Conservation (phyloP, 352 stramenopile genomes). For the Blastocystis sp. region DNA sequence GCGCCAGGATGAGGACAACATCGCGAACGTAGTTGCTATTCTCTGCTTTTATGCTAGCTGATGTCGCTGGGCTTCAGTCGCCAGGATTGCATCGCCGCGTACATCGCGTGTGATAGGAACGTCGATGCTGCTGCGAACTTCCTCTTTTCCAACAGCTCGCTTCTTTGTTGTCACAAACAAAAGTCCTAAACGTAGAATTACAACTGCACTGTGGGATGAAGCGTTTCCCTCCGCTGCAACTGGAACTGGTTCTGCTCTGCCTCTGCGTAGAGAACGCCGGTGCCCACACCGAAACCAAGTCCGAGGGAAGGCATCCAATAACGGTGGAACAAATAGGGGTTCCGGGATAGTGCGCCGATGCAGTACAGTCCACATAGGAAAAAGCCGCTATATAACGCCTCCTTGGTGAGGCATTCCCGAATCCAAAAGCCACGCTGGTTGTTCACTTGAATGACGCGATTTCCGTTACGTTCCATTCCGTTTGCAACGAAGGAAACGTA, state of each 20-base stretch:
- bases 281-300: conserved; percentile 16
- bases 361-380: neutral
- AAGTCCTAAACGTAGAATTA: neutral
- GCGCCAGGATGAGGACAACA: conserved; percentile 80
- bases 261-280: neutral
- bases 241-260: neutral
- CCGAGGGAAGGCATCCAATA: conserved; percentile 3
- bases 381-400: neutral
- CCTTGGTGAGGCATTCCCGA: neutral
- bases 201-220: neutral
- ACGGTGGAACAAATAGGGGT: neutral
- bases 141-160: conserved; percentile 85
- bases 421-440: too few species aligned
- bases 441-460: too few species aligned
- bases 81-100: conserved; percentile 89
- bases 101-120: conserved; percentile 98
- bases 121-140: conserved; percentile 95
- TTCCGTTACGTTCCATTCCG: too few species aligned
- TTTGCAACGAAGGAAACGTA: too few species aligned
- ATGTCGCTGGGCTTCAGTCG: conserved; percentile 83
- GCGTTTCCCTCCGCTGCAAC: neutral
- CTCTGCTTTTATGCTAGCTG: conserved; percentile 72
- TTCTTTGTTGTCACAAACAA: conserved; percentile 27
- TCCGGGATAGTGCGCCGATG: neutral
- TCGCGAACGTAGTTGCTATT: conserved; percentile 21